Percentiles rank a stretch among this genome's conserved stretches.
Evolutionary conservation across 177 flowering plant species (phyloP).

Genomic region (Vitis hybrid): DNA sequence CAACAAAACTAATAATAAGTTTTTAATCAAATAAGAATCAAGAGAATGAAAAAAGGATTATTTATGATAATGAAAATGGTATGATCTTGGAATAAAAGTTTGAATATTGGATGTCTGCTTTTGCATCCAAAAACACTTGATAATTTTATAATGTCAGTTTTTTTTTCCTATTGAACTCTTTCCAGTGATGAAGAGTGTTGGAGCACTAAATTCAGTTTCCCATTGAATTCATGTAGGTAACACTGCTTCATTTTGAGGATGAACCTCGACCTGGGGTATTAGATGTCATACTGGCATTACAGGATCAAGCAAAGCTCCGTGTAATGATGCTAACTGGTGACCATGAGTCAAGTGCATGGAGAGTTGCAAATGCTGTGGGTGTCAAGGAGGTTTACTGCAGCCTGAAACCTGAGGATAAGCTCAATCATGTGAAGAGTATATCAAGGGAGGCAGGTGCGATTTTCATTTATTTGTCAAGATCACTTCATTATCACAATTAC

Average conservation of each 20-base stretch:
- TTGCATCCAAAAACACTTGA: background rate
- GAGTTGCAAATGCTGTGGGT: slow-evolving; percentile 91
- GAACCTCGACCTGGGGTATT: slow-evolving; percentile 78
- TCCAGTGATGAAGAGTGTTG: background rate
- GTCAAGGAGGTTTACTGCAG: slow-evolving; percentile 74
- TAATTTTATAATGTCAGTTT: background rate
- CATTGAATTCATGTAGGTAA: slow-evolving; percentile 50
- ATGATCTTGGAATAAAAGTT: no score
- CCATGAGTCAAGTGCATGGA: slow-evolving; percentile 85
- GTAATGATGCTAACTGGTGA: slow-evolving; percentile 98
- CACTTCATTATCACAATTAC: no score
- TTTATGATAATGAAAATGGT: no score
- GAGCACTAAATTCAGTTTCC: background rate
- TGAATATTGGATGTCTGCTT: background rate
- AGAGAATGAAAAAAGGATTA: no score
- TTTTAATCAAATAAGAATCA: no score
- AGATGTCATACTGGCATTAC: slow-evolving; percentile 58
- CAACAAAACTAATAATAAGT: no score
- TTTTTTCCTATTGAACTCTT: background rate
- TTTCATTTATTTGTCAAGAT: background rate
- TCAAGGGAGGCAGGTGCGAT: slow-evolving; percentile 73
- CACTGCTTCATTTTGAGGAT: slow-evolving; percentile 94
- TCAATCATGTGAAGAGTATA: slow-evolving; percentile 74
- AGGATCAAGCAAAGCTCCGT: slow-evolving; percentile 65
- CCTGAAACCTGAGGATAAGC: slow-evolving; percentile 97